Percentiles rank a stretch among this genome's conserved stretches.
phyloP scores from a whole-genome alignment of 768 basidiomycete species.

The Ramaria rubella region DNA sequence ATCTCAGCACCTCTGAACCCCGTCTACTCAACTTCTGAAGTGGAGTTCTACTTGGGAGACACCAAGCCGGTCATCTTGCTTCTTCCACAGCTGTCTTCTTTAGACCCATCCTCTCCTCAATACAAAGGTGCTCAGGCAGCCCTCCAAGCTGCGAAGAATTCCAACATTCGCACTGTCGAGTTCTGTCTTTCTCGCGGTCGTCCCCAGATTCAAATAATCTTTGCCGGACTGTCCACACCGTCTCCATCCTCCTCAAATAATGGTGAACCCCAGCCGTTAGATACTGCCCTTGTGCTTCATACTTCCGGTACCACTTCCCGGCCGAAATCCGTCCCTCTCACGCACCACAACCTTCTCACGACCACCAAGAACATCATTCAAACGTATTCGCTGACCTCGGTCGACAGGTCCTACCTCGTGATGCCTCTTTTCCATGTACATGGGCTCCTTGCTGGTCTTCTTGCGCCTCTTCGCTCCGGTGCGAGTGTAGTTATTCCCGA shows the following conservation, averaged over 20 bases:
- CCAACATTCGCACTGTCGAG: constrained; percentile 11
- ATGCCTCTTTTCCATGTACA: constrained; percentile 59
- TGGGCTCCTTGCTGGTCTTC: constrained; percentile 51
- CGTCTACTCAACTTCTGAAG: constrained; percentile 16
- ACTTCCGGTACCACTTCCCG: constrained; percentile 47
- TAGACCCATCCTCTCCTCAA: neutral
- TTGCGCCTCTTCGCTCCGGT: constrained; percentile 51
- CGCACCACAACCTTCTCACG: constrained; percentile 27
- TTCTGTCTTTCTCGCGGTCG: neutral
- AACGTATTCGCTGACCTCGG: constrained; percentile 26
- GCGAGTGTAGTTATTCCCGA: constrained; percentile 49
- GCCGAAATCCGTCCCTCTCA: constrained; percentile 26
- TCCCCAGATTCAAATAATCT: neutral
- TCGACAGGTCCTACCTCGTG: constrained; percentile 30
- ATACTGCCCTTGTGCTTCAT: constrained; percentile 42
- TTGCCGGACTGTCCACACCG: neutral
- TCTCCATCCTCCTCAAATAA: neutral
- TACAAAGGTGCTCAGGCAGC: constrained; percentile 12
- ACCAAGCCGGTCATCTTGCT: constrained; percentile 20
- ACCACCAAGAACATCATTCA: constrained; percentile 27
- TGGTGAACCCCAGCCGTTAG: constrained; percentile 1
- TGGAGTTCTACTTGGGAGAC: constrained; percentile 19
- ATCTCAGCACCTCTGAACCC: constrained; percentile 21
- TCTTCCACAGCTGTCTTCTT: constrained; percentile 12
- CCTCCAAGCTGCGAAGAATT: constrained; percentile 13